Percentiles rank a stretch among this genome's conserved stretches.
These are phyloP conservation scores for Erodium texanum DNA, from an alignment of 441 rosid species.

Conservation along the genomic window DNA sequence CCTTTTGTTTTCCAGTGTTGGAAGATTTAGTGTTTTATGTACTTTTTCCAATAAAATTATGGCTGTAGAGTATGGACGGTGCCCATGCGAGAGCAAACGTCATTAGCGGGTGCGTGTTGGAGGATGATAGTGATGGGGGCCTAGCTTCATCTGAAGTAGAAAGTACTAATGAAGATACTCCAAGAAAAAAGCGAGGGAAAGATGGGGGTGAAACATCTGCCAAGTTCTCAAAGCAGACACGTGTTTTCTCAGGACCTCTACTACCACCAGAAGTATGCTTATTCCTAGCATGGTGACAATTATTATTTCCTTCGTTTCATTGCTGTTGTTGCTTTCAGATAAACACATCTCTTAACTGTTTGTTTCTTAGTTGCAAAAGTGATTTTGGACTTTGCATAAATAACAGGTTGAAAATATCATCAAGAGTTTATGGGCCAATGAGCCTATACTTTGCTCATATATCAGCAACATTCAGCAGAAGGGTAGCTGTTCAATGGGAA, in stretches of 20 bases:
- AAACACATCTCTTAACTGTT: constrained; percentile 3
- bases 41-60: constrained; percentile 13
- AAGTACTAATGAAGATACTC: constrained; percentile 26
- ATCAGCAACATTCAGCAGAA: constrained; percentile 68
- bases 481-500: constrained; percentile 26
- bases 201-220: constrained; percentile 19
- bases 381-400: constrained; percentile 12
- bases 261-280: constrained; percentile 68
- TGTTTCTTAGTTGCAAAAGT: neutral
- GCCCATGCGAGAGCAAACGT: constrained; percentile 41
- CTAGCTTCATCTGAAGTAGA: constrained; percentile 27
- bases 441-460: constrained; percentile 63
- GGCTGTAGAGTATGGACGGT: constrained; percentile 42
- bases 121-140: constrained; percentile 32
- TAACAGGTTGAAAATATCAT: constrained; percentile 54
- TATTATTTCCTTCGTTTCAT: constrained; percentile 9
- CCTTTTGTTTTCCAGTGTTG: neutral
- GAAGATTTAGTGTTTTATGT: neutral
- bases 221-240: constrained; percentile 33
- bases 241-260: constrained; percentile 34
- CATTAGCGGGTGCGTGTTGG: constrained; percentile 32
- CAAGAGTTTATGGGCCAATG: constrained; percentile 77
- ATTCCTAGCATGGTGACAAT: constrained; percentile 10
- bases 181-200: constrained; percentile 24
- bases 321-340: constrained; percentile 6